phyloP scores from a whole-genome alignment of 2,329 filamentous ascomycete species.

The Ilyonectria mors-panacis region DNA sequence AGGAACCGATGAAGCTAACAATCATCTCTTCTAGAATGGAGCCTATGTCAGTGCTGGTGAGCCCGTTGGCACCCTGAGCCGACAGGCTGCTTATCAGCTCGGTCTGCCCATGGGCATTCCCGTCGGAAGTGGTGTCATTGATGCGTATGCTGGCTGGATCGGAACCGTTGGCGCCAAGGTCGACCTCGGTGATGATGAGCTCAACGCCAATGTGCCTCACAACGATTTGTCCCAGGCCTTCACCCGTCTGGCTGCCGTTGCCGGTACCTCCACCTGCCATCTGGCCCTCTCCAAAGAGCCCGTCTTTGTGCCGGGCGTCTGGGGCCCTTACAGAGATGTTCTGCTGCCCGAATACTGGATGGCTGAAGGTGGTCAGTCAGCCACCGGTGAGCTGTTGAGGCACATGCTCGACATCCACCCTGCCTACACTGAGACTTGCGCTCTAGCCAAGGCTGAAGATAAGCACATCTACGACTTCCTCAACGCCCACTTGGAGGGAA shows the following conservation, averaged over 20 bases:
- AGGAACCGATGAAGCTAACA: conserved; percentile 29
- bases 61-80: conserved; percentile 86
- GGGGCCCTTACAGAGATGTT: conserved; percentile 97
- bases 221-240: conserved; percentile 96
- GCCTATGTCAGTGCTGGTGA: conserved; percentile 93
- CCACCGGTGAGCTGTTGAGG: conserved; percentile 93
- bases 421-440: conserved; percentile 84
- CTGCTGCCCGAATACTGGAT: conserved; percentile 95
- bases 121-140: conserved; percentile 96
- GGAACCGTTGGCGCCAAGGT: conserved; percentile 99
- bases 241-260: conserved; percentile 91
- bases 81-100: conserved; percentile 85
- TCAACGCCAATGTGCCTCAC: conserved; percentile 77
- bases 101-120: conserved; percentile 90
- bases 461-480: conserved; percentile 96
- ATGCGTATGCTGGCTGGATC: conserved; percentile 98
- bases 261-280: conserved; percentile 97
- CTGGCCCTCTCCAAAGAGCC: conserved; percentile 94
- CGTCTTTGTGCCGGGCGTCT: conserved; percentile 95
- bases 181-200: conserved; percentile 75
- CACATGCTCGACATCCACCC: conserved; percentile 97
- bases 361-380: conserved; percentile 96
- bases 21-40: conserved; percentile 78
- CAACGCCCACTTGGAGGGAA: conserved; percentile 86
- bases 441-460: conserved; percentile 84